These are phyloP conservation scores for Mycena chlorophos DNA, from an alignment of 768 basidiomycete species.

Conservation along the genomic window DNA sequence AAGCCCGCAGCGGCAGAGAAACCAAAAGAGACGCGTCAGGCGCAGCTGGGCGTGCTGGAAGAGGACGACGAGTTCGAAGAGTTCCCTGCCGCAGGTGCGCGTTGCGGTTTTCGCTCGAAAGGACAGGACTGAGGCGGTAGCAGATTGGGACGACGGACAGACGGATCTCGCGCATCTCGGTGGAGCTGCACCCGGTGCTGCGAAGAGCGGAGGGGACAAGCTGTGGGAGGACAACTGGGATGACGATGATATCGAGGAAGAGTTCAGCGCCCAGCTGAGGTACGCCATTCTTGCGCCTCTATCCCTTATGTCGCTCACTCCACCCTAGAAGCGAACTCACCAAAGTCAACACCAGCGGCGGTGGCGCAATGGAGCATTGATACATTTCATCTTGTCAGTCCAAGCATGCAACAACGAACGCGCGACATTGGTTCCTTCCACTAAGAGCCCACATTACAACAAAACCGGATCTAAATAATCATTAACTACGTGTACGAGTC, in stretches of 20 bases:
- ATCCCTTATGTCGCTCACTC: conserved; percentile 2
- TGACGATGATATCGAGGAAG: conserved; percentile 97
- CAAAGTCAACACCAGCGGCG: conserved; percentile 53
- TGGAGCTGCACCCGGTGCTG: conserved; percentile 70
- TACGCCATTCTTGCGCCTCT: conserved; percentile 39
- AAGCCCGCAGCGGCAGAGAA: conserved; percentile 41
- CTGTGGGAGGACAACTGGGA: conserved; percentile 99
- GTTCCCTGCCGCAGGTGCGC: conserved; percentile 78
- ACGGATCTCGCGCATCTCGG: conserved; percentile 80
- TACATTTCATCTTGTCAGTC: background rate
- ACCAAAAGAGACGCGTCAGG: conserved; percentile 50
- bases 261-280: conserved; percentile 95
- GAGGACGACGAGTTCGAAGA: conserved; percentile 99
- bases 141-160: conserved; percentile 87
- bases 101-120: background rate
- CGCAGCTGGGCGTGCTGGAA: conserved; percentile 85
- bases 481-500: no score
- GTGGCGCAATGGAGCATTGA: conserved; percentile 57
- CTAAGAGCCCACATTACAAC: no score
- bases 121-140: background rate
- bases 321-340: conserved; percentile 58
- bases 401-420: no score
- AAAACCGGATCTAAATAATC: no score
- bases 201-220: conserved; percentile 81
- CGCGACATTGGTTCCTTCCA: no score